phyloP scores from a whole-genome alignment of 1,284 basidiomycete genomes.

The Wallemia hederae region DNA sequence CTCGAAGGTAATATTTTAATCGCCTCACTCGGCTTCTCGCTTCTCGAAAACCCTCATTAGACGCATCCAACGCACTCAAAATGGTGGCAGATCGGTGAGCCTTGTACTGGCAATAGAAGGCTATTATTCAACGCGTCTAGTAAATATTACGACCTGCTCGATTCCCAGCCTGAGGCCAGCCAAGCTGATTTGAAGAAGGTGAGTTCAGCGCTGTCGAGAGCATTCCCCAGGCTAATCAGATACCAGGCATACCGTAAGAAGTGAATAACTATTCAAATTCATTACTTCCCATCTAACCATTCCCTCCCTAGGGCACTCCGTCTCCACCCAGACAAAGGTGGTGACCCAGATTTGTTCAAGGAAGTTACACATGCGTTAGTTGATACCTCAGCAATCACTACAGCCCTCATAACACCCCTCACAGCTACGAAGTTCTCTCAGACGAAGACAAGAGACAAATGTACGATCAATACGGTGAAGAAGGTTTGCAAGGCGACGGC shows the following conservation, averaged over 20 bases:
- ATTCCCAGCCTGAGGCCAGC: not conserved
- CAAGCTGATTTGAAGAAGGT: slow-evolving; percentile 1
- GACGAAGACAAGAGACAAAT: slow-evolving; percentile 55
- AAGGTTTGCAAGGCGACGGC: slow-evolving; percentile 59
- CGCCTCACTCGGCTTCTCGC: too few relatives aligned
- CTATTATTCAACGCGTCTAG: too few relatives aligned
- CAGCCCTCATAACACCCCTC: slow-evolving; percentile 1
- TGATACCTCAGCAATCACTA: not conserved
- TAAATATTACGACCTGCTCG: not conserved
- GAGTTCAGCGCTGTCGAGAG: not conserved
- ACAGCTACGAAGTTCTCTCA: slow-evolving; percentile 72
- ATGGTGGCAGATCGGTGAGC: not conserved
- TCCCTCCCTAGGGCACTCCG: slow-evolving; percentile 36
- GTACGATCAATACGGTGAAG: slow-evolving; percentile 64
- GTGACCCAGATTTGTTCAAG: slow-evolving; percentile 91
- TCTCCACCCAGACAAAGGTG: slow-evolving; percentile 86
- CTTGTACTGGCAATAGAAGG: too few relatives aligned
- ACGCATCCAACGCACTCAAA: too few relatives aligned
- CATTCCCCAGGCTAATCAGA: not conserved
- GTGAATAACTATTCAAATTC: slow-evolving; percentile 19
- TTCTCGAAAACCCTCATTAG: too few relatives aligned
- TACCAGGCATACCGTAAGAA: slow-evolving; percentile 63
- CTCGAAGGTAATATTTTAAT: too few relatives aligned
- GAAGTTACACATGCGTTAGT: slow-evolving; percentile 82
- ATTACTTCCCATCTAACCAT: slow-evolving; percentile 3